A percentile compares a stretch with the other conserved stretches of the same genome.
Conservation (phyloP, 2,329 filamentous ascomycete genomes). For the Juglanconis sp. region DNA sequence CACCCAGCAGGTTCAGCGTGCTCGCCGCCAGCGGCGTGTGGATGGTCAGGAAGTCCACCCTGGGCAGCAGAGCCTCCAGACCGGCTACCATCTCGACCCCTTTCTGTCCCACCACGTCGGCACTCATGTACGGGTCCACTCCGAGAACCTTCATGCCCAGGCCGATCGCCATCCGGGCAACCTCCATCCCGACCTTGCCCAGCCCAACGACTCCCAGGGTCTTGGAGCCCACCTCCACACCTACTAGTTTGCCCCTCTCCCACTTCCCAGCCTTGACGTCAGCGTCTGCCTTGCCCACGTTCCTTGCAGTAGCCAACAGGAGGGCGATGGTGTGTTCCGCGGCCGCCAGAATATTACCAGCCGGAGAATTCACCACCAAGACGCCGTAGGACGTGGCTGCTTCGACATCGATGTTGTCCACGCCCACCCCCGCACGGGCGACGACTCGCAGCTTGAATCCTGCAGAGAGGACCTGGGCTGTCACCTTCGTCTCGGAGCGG, state of each 20-base stretch:
- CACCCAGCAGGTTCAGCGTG: conserved; percentile 70
- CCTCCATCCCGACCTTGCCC: conserved; percentile 79
- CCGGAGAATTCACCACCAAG: conserved; percentile 76
- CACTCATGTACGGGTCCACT: conserved; percentile 74
- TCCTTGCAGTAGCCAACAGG: conserved; percentile 69
- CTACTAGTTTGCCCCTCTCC: conserved; percentile 72
- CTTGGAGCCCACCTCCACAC: conserved; percentile 75
- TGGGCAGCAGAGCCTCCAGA: conserved; percentile 59
- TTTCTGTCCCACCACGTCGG: conserved; percentile 65
- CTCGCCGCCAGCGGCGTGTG: conserved; percentile 78
- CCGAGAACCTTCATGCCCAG: conserved; percentile 74
- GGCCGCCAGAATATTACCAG: conserved; percentile 76
- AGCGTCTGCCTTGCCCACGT: conserved; percentile 68
- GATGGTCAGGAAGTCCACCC: conserved; percentile 74
- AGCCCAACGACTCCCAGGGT: conserved; percentile 73
- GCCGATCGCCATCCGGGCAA: conserved; percentile 74
- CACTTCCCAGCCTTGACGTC: conserved; percentile 69
- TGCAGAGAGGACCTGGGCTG: conserved; percentile 60
- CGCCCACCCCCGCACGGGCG: conserved; percentile 75
- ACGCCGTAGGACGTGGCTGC: conserved; percentile 71
- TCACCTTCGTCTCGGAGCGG: conserved; percentile 79
- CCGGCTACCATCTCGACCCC: conserved; percentile 61
- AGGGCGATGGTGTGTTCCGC: conserved; percentile 76
- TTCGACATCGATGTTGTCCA: conserved; percentile 77
- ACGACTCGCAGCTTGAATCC: conserved; percentile 72